A percentile compares a stretch with the other conserved stretches of the same genome.
Conservation (phyloP, 352 stramenopile species). For the Thalassiosira hispida region DNA sequence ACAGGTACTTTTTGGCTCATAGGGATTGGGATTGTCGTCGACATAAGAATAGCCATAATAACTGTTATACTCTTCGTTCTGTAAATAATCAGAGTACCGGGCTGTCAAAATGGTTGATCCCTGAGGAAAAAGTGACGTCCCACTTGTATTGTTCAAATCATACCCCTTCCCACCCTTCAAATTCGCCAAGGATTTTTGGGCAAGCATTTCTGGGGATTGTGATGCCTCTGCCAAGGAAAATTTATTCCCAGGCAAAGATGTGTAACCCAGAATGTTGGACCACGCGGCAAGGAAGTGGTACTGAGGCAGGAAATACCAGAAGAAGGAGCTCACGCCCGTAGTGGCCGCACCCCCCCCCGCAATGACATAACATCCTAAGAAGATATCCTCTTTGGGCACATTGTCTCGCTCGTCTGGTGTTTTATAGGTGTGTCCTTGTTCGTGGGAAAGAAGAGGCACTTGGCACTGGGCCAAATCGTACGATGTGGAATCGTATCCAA, state of each 20-base stretch:
- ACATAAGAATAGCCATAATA: too few species aligned
- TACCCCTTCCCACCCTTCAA: slow-evolving; percentile 21
- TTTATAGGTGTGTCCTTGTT: slow-evolving; percentile 35
- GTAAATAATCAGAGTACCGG: slow-evolving; percentile 10
- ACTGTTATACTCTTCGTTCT: too few species aligned
- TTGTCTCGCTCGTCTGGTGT: slow-evolving; percentile 34
- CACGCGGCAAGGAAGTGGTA: slow-evolving; percentile 58
- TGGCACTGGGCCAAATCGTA: slow-evolving; percentile 24
- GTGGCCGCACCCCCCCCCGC: slow-evolving; percentile 14
- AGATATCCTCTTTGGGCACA: slow-evolving; percentile 55
- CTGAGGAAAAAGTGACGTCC: slow-evolving; percentile 52
- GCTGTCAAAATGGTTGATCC: slow-evolving; percentile 49
- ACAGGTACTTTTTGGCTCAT: slow-evolving; percentile 32
- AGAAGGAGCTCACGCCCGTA: slow-evolving; percentile 5
- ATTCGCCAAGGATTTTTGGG: slow-evolving; percentile 29
- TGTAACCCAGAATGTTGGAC: slow-evolving; percentile 68
- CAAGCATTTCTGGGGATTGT: slow-evolving; percentile 55
- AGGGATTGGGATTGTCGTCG: not conserved
- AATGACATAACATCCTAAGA: slow-evolving; percentile 47
- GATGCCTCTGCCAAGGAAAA: slow-evolving; percentile 54
- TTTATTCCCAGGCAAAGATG: slow-evolving; percentile 48
- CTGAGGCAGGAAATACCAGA: slow-evolving; percentile 66
- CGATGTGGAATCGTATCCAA: too few species aligned
- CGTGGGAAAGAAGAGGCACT: slow-evolving; percentile 46
- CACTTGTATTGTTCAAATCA: slow-evolving; percentile 29